A percentile compares a stretch with the other conserved stretches of the same genome.
phyloP scores from a whole-genome alignment of 2,329 filamentous ascomycete species.

The Talaromyces sp. region DNA sequence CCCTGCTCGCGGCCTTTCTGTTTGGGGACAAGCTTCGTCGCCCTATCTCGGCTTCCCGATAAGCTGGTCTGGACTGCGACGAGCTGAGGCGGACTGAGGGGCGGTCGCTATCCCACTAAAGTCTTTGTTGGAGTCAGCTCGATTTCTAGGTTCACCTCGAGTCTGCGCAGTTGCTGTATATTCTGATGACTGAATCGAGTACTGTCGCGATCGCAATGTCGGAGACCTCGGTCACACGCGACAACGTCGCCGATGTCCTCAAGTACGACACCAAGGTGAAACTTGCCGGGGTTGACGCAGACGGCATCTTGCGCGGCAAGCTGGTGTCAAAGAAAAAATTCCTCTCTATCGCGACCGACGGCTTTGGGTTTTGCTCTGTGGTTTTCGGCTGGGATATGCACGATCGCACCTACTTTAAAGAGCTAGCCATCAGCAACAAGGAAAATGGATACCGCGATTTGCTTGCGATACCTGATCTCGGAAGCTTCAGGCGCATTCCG shows the following conservation, averaged over 20 bases:
- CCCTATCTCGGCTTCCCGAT: neutral
- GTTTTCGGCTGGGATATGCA: conserved; percentile 98
- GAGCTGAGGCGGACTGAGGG: neutral
- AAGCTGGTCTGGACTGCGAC: neutral
- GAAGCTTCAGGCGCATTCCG: conserved; percentile 74
- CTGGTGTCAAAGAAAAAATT: conserved; percentile 92
- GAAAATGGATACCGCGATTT: conserved; percentile 86
- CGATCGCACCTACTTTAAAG: conserved; percentile 79
- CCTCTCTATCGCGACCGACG: conserved; percentile 69
- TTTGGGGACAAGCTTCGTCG: neutral
- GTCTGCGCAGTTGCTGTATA: neutral
- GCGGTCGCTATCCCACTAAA: neutral
- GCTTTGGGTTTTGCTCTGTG: conserved; percentile 91
- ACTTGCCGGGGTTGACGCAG: conserved; percentile 79
- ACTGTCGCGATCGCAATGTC: conserved; percentile 1
- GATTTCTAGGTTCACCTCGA: neutral
- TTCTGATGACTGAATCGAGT: neutral
- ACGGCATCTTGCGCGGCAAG: conserved; percentile 83
- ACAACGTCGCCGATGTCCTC: conserved; percentile 62
- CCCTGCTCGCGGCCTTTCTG: neutral
- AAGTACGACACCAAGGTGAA: conserved; percentile 73
- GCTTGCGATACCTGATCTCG: conserved; percentile 73
- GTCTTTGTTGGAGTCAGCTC: neutral
- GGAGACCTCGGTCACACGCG: conserved; percentile 44
- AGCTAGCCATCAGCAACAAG: conserved; percentile 82